Evolutionary conservation across 768 basidiomycete species (phyloP), one percentile per base, ranked within the genome.

Genomic region (Pulveroboletus sp.): DNA sequence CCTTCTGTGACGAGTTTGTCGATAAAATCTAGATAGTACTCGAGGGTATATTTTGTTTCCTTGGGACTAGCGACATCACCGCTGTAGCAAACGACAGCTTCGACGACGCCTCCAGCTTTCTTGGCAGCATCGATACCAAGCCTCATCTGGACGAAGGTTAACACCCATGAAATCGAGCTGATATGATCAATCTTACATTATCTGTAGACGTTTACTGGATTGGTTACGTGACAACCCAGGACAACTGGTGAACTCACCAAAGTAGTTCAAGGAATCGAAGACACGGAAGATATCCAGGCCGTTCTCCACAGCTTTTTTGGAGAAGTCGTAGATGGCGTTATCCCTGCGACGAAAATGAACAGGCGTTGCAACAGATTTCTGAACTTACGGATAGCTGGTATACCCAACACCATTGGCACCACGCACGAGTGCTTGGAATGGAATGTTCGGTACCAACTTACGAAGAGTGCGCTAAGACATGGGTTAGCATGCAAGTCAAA

Each of bases 271-370:
- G 25, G 97, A 97, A 69, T 99, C 97, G 60, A 99, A 99, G 45
- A 99, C 93, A 63, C 97, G 83, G 90, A 99, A 99, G 67, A 99
- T 99, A 71, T 99, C 97, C 41, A 98, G 81, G 65, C 97, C 97
- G 60, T 97, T 97, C 72, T 98, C 94, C n/a, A 99, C 95, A 20
- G 97, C 97, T 69, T 95, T 95, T 77, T 94, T 95, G 52, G 91
- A 97, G 75, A 99, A 99, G 69, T 97, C 97, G 71, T 99, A 99
- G 69, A 99, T 97, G 49, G 91, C 95, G 61, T 99, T 99, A 69
- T 98, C 94, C 24, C 90, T 92, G 53, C 40, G 19, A 45, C 21
- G 9, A 20, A 19, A 39, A 52, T 66, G 36, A 52, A 55, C 38
- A 40, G 8, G 25, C 2, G 20, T 20, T n/a, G 29, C 19, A 38